These are phyloP conservation scores for Thielaviopsis musarum DNA, from an alignment of 2,329 filamentous ascomycete species.

Conservation along the genomic window DNA sequence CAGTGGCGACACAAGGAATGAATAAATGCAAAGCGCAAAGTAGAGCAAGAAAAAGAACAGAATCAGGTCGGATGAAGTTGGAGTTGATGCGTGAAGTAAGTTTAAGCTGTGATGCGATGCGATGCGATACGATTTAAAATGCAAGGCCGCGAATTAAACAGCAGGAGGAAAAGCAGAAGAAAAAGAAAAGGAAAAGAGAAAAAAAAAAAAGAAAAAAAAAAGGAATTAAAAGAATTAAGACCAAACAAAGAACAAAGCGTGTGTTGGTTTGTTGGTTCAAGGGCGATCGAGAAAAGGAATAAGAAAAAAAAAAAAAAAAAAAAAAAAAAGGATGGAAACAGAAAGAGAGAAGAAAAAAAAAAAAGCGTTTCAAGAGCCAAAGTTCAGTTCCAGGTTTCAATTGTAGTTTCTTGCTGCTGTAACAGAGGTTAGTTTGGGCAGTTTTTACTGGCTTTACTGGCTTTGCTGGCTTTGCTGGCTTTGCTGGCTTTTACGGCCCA, in stretches of 20 bases:
- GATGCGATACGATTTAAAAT: background rate
- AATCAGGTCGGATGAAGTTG: background rate
- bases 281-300: conserved; percentile 3
- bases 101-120: background rate
- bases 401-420: too few species aligned
- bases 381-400: too few species aligned
- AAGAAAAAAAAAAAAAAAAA: background rate
- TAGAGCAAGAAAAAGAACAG: conserved; percentile 4
- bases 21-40: background rate
- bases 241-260: conserved; percentile 1
- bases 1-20: background rate
- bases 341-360: too few species aligned
- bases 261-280: background rate
- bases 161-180: background rate
- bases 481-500: too few species aligned
- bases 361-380: too few species aligned
- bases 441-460: too few species aligned
- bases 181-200: too few species aligned
- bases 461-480: too few species aligned
- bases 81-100: background rate
- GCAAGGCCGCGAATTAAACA: background rate
- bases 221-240: conserved; percentile 12
- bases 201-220: too few species aligned
- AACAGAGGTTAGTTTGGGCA: too few species aligned
- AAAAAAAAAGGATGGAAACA: too few species aligned